Evolutionary conservation across 139 green algal species (phyloP), one percentile per base, ranked within the genome.

Genomic region (Coelastrella sp.): DNA sequence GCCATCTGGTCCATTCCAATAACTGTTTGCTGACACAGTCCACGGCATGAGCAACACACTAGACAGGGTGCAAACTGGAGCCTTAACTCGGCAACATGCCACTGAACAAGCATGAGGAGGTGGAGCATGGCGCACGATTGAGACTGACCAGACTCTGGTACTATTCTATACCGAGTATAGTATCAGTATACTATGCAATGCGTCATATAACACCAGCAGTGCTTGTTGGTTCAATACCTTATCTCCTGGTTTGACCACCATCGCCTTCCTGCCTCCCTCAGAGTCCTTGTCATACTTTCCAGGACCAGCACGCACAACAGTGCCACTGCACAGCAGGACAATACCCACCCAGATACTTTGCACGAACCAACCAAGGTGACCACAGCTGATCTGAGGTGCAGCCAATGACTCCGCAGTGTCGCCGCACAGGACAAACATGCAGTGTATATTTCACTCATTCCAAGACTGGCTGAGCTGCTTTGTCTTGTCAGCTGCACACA

Each of bases 281-380:
- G 96, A 90, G 22, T 93, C 93, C 84, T 93, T 92, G 72, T 96
- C 95, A 58, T 91, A 91, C 85, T 96, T 97, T 49, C 96, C 97
- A 6, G 96, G 96, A 6, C 97, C 97, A 7, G 87, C 75, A 6
- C 92, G 84, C 79, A 98, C 95, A 60, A 91, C 79, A 27, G 65
- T 91, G 65, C 87, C 87, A 60, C 87, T 91, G 87, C 65, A 72
- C 15, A 59, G 9, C 27, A 66, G 65, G 6, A 74, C 12, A 83
- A 65, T 7, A 59, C 78, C 68, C 49, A 83, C 6, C 68, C 12
- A 83, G 22, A 4, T 19, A 1, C 78, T 61, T 14, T 7, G 25
- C 25, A 14, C 6, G 78, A 0, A 27, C 4, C 78, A 17, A 8
- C 22, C 73, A 79, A 49, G 35, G 3, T 49, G 3, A 1, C 3